phyloP scores from a whole-genome alignment of 768 basidiomycete species.

The Gymnopilus junonius region DNA sequence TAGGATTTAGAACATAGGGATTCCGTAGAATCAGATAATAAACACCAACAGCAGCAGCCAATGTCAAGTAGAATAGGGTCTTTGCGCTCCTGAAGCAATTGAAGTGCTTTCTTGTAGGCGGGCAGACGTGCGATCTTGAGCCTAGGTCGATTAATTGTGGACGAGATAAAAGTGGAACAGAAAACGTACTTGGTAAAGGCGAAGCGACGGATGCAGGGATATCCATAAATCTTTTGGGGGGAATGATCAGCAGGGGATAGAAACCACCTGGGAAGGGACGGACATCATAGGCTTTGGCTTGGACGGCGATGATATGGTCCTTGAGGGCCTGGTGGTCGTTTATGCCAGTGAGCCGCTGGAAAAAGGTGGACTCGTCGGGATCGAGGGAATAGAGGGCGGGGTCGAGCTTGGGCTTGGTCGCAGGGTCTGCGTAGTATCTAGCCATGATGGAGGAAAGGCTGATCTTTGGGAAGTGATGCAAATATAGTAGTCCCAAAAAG shows the following conservation, averaged over 20 bases:
- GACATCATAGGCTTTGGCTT: conserved; percentile 6
- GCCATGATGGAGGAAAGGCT: background rate
- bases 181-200: conserved; percentile 33
- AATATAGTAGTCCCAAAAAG: conserved; percentile 1
- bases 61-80: conserved; percentile 44
- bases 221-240: conserved; percentile 32
- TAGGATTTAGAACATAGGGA: background rate
- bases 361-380: background rate
- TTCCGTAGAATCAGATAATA: background rate
- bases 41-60: conserved; percentile 45
- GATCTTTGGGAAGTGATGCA: too few species aligned
- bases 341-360: conserved; percentile 1
- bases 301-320: conserved; percentile 5
- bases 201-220: conserved; percentile 45
- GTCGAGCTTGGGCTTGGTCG: background rate
- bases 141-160: conserved; percentile 7
- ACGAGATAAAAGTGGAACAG: background rate
- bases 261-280: background rate
- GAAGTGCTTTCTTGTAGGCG: conserved; percentile 34
- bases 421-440: conserved; percentile 1
- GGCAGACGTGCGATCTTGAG: conserved; percentile 40
- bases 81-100: conserved; percentile 27
- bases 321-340: background rate
- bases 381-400: background rate
- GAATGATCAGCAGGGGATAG: background rate